Evolutionary conservation across 2,329 filamentous ascomycete species (phyloP).

Genomic region (Balansia obtecta): DNA sequence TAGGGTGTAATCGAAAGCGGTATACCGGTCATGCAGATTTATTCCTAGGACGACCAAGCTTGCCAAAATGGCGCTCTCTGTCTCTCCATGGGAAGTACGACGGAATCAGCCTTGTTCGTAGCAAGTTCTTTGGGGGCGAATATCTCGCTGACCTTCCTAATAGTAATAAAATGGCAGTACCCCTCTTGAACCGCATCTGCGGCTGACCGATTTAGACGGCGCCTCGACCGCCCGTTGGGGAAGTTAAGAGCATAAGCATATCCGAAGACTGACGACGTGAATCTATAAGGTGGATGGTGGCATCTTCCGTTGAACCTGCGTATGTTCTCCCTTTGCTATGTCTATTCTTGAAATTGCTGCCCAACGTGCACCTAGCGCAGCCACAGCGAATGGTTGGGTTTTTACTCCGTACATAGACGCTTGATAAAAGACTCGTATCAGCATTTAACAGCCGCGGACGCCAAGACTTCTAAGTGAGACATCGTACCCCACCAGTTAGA

Average conservation of each 20-base stretch:
- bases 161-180: not conserved
- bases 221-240: slow-evolving; percentile 10
- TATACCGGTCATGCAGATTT: not conserved
- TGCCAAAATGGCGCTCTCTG: no score
- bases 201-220: not conserved
- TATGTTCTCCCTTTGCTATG: no score
- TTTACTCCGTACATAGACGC: slow-evolving; percentile 26
- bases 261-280: no score
- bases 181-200: not conserved
- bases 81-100: no score
- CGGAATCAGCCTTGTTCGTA: no score
- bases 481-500: no score
- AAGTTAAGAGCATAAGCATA: slow-evolving; percentile 5
- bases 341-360: no score
- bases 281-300: no score
- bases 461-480: no score
- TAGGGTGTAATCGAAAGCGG: not conserved
- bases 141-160: not conserved
- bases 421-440: slow-evolving; percentile 58
- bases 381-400: not conserved
- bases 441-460: slow-evolving; percentile 46
- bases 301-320: no score
- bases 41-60: not conserved
- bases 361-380: not conserved
- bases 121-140: not conserved